phyloP scores from a whole-genome alignment of 495 filamentous ascomycete genomes.

The Hypomontagnella submonticulosa region DNA sequence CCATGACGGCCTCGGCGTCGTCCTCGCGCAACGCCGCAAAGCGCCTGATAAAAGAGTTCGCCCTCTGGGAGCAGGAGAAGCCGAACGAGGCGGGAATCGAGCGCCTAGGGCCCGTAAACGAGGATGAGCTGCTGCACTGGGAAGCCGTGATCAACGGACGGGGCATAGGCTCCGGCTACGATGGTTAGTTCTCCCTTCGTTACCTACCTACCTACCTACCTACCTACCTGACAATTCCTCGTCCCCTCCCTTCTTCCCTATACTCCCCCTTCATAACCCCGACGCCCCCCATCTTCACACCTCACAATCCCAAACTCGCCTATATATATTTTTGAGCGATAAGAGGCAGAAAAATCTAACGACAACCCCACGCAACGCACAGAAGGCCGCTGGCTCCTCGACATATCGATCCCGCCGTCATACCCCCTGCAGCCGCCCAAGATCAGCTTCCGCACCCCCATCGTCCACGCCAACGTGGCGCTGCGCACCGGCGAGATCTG shows the following conservation, averaged over 20 bases:
- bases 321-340: background rate
- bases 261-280: background rate
- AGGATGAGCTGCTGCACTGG: constrained; percentile 79
- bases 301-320: background rate
- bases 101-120: constrained; percentile 73
- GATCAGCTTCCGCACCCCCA: constrained; percentile 80
- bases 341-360: background rate
- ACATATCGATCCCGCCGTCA: constrained; percentile 76
- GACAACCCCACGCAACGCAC: background rate
- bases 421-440: constrained; percentile 83
- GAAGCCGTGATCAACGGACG: constrained; percentile 82
- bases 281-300: background rate
- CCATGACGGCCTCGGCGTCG: constrained; percentile 12
- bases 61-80: constrained; percentile 53
- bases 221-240: constrained; percentile 11
- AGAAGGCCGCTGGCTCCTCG: constrained; percentile 88
- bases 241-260: background rate
- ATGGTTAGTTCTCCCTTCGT: constrained; percentile 61
- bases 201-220: background rate
- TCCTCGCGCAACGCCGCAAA: constrained; percentile 51
- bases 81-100: constrained; percentile 57
- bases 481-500: constrained; percentile 92
- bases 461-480: constrained; percentile 88
- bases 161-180: constrained; percentile 70
- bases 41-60: constrained; percentile 57